Conservation (phyloP, 1,139 yeast species). For the Suhomyces kunorum region DNA sequence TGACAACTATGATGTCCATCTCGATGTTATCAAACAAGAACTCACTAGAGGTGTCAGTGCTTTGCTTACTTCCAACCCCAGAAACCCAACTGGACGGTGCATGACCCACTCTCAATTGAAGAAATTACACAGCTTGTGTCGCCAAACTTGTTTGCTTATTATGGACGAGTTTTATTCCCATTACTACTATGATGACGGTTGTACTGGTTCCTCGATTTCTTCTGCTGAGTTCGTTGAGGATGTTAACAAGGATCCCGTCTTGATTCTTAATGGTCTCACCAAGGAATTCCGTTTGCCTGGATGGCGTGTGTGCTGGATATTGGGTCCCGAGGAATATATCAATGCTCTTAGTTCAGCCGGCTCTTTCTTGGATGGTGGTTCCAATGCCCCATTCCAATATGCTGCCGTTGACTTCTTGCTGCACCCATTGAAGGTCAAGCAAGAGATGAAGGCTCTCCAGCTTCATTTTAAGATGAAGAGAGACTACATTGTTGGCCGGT, state of each 20-base stretch:
- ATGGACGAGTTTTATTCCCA: slow-evolving; percentile 72
- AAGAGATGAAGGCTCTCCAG: slow-evolving; percentile 64
- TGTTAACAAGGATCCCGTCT: slow-evolving; percentile 62
- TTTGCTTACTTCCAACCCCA: slow-evolving; percentile 60
- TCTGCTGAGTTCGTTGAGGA: slow-evolving; percentile 59
- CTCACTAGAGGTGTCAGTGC: slow-evolving; percentile 65
- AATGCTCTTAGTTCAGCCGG: slow-evolving; percentile 63
- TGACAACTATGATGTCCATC: slow-evolving; percentile 61
- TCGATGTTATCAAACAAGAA: slow-evolving; percentile 57
- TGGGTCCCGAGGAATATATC: slow-evolving; percentile 67
- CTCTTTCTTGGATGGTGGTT: slow-evolving; percentile 65
- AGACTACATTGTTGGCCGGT: slow-evolving; percentile 56
- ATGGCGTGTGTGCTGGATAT: slow-evolving; percentile 69
- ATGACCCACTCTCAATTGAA: slow-evolving; percentile 54
- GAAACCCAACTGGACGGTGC: slow-evolving; percentile 68
- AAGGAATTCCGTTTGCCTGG: slow-evolving; percentile 70
- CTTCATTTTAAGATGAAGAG: slow-evolving; percentile 61
- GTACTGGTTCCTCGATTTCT: slow-evolving; percentile 57
- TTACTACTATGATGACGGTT: slow-evolving; percentile 60
- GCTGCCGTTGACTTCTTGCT: slow-evolving; percentile 62
- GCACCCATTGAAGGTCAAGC: slow-evolving; percentile 51
- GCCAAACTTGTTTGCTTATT: slow-evolving; percentile 57
- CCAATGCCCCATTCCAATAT: slow-evolving; percentile 65
- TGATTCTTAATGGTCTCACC: slow-evolving; percentile 64
- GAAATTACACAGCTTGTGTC: slow-evolving; percentile 57